Conservation (phyloP, 2,329 filamentous ascomycete species). For the Cladophialophora carrionii region DNA sequence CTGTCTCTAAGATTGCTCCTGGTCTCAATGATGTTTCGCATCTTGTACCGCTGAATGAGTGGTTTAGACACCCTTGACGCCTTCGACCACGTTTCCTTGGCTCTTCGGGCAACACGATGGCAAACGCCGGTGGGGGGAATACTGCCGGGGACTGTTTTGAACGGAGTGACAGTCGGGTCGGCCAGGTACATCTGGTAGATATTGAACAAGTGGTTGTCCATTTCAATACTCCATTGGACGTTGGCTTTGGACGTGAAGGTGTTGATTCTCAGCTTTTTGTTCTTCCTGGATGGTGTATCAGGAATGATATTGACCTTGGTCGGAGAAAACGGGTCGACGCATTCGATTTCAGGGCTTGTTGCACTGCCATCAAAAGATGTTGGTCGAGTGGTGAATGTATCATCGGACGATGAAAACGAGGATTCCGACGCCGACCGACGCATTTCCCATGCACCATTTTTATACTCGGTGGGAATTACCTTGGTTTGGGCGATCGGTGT, state of each 20-base stretch:
- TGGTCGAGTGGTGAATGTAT: constrained; percentile 58
- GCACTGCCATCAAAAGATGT: constrained; percentile 62
- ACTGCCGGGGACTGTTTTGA: constrained; percentile 67
- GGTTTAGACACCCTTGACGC: constrained; percentile 40
- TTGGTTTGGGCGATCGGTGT: constrained; percentile 53
- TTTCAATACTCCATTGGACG: constrained; percentile 60
- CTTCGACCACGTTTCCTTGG: constrained; percentile 62
- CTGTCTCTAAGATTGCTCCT: constrained; percentile 29
- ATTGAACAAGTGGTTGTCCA: constrained; percentile 69
- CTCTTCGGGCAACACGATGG: constrained; percentile 64
- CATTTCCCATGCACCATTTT: constrained; percentile 45
- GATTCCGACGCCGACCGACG: constrained; percentile 63
- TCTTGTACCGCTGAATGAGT: constrained; percentile 36
- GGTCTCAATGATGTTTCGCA: constrained; percentile 37
- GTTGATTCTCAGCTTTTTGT: constrained; percentile 40
- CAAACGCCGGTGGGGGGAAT: constrained; percentile 67
- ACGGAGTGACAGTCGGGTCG: constrained; percentile 67
- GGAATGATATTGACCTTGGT: constrained; percentile 44
- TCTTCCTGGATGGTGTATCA: constrained; percentile 46
- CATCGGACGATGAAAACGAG: constrained; percentile 61
- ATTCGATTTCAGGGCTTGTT: constrained; percentile 64
- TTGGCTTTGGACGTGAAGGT: constrained; percentile 38
- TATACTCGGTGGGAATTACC: constrained; percentile 43
- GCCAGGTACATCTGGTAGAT: constrained; percentile 68
- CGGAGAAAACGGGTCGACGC: constrained; percentile 58